Evolutionary conservation across 1,284 basidiomycete species (phyloP), one percentile per base, ranked within the genome.

Genomic region (Sporisorium iseilematis-ciliati): DNA sequence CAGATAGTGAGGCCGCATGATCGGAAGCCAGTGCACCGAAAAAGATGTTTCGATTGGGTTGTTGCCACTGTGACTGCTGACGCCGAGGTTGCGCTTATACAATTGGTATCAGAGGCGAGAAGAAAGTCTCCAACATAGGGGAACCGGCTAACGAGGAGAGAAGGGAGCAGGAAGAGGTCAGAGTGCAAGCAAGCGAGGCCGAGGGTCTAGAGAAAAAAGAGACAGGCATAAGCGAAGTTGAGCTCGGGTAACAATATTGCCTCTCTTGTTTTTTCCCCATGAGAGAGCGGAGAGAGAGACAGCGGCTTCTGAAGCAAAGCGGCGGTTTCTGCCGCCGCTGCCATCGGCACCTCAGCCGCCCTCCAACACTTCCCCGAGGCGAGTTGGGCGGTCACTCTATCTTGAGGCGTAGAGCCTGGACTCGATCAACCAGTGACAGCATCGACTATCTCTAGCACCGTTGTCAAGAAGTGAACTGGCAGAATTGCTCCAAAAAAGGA

Each of bases 21-120:
- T 71, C 62, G 68, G 68, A 71, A 65, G 68, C 16, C 62, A 57
- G 62, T 65, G 62, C 49, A 71, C 68, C 68, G 68, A 71, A 40
- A 11, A 18, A 57, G 45, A 25, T 20, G 3, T 10, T 38, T 57
- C 45, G 20, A 38, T 38, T 38, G 7, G 16, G 11, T 4, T 46
- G 43, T 26, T 3, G 16, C 14, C 26, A 25, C 26, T 23, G 20
- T 20, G 26, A 23, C 18, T 31, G 41, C 21, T 38, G 35, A 38
- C 35, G 12, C 3, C 14, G 14, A 38, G 35, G 35, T 38, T 38
- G 35, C 35, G 35, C 35, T 38, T 38, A 38, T 38, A 38, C 35
- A 38, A 8, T 29, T 29, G n/a, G n/a, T n/a, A 33, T 11, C 31
- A 33, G 31, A 31, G 31, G 7, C 35, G 35, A 38, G 35, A 38